These are phyloP conservation scores for Shiraia sp. DNA, from an alignment of 2,329 filamentous ascomycete genomes.

Conservation along the genomic window DNA sequence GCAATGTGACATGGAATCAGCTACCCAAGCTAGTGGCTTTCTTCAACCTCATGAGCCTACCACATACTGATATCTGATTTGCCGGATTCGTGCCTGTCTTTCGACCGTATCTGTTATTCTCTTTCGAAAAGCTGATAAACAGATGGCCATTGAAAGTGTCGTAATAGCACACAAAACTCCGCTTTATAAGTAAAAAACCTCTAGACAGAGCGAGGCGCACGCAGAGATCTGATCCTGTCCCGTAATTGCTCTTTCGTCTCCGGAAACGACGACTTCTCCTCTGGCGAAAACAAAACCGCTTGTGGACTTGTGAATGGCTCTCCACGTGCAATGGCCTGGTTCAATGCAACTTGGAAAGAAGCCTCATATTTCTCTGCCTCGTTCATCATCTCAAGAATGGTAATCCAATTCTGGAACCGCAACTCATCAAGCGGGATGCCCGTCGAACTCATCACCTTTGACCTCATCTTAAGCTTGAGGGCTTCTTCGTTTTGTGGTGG, in stretches of 20 bases:
- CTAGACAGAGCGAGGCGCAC: not conserved
- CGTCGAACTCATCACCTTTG: conserved; percentile 40
- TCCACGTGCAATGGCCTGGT: conserved; percentile 15
- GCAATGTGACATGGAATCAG: too few species aligned
- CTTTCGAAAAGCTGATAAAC: too few species aligned
- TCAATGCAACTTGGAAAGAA: conserved; percentile 3
- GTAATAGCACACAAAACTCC: too few species aligned
- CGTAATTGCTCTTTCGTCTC: conserved; percentile 1
- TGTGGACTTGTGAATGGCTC: conserved; percentile 6
- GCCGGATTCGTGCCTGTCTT: too few species aligned
- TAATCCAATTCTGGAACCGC: conserved; percentile 56
- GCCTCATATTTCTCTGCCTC: conserved; percentile 36
- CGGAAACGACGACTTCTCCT: conserved; percentile 1
- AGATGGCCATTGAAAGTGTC: too few species aligned
- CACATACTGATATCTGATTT: too few species aligned
- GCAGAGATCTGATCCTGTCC: conserved; percentile 10
- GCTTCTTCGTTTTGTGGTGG: conserved; percentile 13
- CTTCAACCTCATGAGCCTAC: not conserved
- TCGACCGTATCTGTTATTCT: too few species aligned
- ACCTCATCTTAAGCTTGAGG: conserved; percentile 17
- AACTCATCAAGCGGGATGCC: conserved; percentile 50
- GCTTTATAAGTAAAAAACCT: too few species aligned
- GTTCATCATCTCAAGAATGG: conserved; percentile 51
- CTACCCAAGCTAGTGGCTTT: too few species aligned
- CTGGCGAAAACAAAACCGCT: conserved; percentile 5